Percentiles rank a stretch among this genome's conserved stretches.
These are phyloP conservation scores for Rasamsonia emersonii DNA, from an alignment of 2,329 filamentous ascomycete species.

Conservation along the genomic window DNA sequence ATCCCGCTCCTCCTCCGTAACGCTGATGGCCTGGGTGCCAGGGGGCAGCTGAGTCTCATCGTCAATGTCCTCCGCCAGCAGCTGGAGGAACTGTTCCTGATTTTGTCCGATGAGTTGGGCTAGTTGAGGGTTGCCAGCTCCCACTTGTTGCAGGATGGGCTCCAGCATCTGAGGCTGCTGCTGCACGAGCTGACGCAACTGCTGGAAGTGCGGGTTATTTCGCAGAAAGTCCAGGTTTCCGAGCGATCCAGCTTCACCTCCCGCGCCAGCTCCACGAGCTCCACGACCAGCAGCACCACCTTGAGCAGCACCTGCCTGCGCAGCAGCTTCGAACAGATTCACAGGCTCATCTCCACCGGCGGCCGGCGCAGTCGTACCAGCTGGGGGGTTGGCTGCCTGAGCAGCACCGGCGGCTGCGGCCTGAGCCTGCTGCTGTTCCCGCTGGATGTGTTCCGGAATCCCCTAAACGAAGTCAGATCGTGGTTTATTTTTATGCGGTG, in stretches of 20 bases:
- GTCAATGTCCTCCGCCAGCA: slow-evolving; percentile 80
- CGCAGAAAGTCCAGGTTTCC: slow-evolving; percentile 88
- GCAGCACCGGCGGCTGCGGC: slow-evolving; percentile 36
- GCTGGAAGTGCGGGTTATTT: slow-evolving; percentile 95
- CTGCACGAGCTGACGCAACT: slow-evolving; percentile 92
- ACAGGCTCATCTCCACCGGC: slow-evolving; percentile 52
- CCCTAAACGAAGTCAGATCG: slow-evolving; percentile 48
- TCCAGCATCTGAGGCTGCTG: slow-evolving; percentile 98
- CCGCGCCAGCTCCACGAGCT: slow-evolving; percentile 38
- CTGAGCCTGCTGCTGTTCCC: slow-evolving; percentile 53
- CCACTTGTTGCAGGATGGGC: slow-evolving; percentile 92
- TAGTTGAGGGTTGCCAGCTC: slow-evolving; percentile 87
- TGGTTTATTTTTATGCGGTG: slow-evolving; percentile 3
- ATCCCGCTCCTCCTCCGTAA: slow-evolving; percentile 93
- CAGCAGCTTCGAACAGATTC: slow-evolving; percentile 89
- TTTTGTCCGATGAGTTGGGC: slow-evolving; percentile 87
- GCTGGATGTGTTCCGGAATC: slow-evolving; percentile 75
- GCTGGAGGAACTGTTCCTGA: slow-evolving; percentile 83
- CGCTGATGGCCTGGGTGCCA: slow-evolving; percentile 78
- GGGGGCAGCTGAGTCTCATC: slow-evolving; percentile 71
- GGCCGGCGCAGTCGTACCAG: slow-evolving; percentile 30
- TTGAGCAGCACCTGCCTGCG: slow-evolving; percentile 55
- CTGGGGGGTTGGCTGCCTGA: slow-evolving; percentile 23
- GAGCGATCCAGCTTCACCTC: slow-evolving; percentile 48
- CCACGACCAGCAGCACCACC: slow-evolving; percentile 36